Percentiles rank a stretch among this genome's conserved stretches.
Evolutionary conservation across 176 grass and related monocot species (phyloP).

Genomic region (Tillandsia leiboldiana): DNA sequence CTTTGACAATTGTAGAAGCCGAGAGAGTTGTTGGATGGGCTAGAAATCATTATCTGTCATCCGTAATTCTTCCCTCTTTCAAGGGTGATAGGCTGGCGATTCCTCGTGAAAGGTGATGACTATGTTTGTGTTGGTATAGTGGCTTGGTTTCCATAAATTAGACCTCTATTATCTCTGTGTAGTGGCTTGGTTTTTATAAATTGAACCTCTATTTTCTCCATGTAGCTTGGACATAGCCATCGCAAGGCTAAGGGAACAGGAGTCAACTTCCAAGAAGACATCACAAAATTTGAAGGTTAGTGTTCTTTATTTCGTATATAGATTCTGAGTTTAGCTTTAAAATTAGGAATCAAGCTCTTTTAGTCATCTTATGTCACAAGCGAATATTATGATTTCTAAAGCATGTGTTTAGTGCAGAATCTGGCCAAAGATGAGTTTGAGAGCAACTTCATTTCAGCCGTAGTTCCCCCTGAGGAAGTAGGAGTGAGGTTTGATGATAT

Average conservation of each 20-base stretch:
- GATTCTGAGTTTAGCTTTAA: slow-evolving; percentile 11
- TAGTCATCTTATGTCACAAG: background rate
- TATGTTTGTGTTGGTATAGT: slow-evolving; percentile 18
- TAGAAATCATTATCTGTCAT: slow-evolving; percentile 82
- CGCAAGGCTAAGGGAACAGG: slow-evolving; percentile 62
- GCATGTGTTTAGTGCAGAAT: slow-evolving; percentile 37
- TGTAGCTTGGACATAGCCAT: slow-evolving; percentile 75
- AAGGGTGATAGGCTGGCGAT: slow-evolving; percentile 62
- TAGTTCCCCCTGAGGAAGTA: slow-evolving; percentile 85
- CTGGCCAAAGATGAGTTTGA: slow-evolving; percentile 90
- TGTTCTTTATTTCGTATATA: slow-evolving; percentile 5
- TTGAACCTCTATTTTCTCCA: background rate
- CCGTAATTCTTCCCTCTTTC: slow-evolving; percentile 39
- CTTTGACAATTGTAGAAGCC: slow-evolving; percentile 46
- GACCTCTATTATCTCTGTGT: background rate
- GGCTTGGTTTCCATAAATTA: slow-evolving; percentile 9
- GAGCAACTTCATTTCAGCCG: slow-evolving; percentile 75
- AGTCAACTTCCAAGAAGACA: slow-evolving; percentile 57
- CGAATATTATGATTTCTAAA: background rate
- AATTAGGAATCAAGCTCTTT: background rate
- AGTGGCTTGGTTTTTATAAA: slow-evolving; percentile 15
- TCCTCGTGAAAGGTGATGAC: slow-evolving; percentile 70
- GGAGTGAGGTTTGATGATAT: slow-evolving; percentile 96
- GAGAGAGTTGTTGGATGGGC: slow-evolving; percentile 82
- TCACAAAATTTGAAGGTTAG: slow-evolving; percentile 74